Evolutionary conservation across 495 filamentous ascomycete species (phyloP).

Genomic region (Friedmanniomyces simplex): DNA sequence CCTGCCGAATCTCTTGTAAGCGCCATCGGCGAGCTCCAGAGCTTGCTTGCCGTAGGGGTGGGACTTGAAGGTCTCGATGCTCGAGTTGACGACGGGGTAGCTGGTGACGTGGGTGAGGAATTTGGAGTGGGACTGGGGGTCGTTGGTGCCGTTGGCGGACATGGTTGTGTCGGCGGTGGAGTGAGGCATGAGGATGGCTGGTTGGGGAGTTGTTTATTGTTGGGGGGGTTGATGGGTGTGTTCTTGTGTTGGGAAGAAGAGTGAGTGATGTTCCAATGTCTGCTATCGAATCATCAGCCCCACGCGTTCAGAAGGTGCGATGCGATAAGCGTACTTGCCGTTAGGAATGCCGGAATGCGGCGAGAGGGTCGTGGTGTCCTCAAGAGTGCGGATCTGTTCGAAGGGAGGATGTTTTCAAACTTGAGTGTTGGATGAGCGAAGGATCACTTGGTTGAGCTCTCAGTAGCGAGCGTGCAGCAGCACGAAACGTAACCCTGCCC

Average conservation of each 20-base stretch:
- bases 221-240: not conserved
- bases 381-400: too few species aligned
- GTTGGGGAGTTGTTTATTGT: not conserved
- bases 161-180: conserved; percentile 28
- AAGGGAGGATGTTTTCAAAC: too few species aligned
- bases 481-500: too few species aligned
- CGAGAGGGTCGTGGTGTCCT: too few species aligned
- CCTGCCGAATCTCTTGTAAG: conserved; percentile 55
- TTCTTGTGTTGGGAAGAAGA: not conserved
- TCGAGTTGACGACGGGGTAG: conserved; percentile 77
- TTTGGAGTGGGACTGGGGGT: conserved; percentile 43
- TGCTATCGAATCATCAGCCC: not conserved
- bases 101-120: conserved; percentile 53
- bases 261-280: not conserved
- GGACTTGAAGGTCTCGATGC: conserved; percentile 63
- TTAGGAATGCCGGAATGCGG: not conserved
- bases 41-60: conserved; percentile 75
- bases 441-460: not conserved
- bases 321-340: not conserved
- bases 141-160: conserved; percentile 44
- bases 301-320: not conserved
- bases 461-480: too few species aligned
- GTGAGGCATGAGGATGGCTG: conserved; percentile 31
- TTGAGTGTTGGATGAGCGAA: too few species aligned
- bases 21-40: conserved; percentile 55